These are phyloP conservation scores for Clonostachys solani DNA, from an alignment of 2,329 filamentous ascomycete species.

Conservation along the genomic window DNA sequence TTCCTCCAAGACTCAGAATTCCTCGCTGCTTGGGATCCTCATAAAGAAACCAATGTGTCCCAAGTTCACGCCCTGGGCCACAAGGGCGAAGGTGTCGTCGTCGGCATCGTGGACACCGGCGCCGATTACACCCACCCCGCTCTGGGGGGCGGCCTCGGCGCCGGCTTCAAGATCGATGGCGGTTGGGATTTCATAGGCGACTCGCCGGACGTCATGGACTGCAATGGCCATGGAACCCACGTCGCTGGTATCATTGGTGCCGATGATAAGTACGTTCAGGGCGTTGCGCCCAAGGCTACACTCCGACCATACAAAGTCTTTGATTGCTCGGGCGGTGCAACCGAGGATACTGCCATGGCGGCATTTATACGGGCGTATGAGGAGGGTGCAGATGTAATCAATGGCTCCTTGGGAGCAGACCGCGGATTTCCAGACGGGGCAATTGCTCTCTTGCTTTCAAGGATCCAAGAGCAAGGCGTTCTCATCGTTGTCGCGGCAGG, in stretches of 20 bases:
- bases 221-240: slow-evolving; percentile 54
- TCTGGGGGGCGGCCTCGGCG: slow-evolving; percentile 11
- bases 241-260: slow-evolving; percentile 60
- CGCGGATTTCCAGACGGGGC: no score
- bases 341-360: slow-evolving; percentile 52
- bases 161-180: slow-evolving; percentile 10
- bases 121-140: slow-evolving; percentile 13
- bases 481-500: no score
- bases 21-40: neutral
- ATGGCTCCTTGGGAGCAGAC: slow-evolving; percentile 40
- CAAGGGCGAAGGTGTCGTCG: slow-evolving; percentile 11
- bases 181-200: slow-evolving; percentile 10
- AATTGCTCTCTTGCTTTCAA: no score
- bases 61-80: slow-evolving; percentile 12
- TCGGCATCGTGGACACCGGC: slow-evolving; percentile 16
- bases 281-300: slow-evolving; percentile 50
- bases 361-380: slow-evolving; percentile 58
- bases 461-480: no score
- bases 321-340: slow-evolving; percentile 44
- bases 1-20: no score
- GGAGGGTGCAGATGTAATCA: slow-evolving; percentile 54
- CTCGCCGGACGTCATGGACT: slow-evolving; percentile 7
- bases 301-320: slow-evolving; percentile 55
- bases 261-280: slow-evolving; percentile 33
- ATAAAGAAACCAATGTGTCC: slow-evolving; percentile 12